These are phyloP conservation scores for Hymenotorrendiella dingleyae DNA, from an alignment of 2,329 filamentous ascomycete genomes.

Conservation along the genomic window DNA sequence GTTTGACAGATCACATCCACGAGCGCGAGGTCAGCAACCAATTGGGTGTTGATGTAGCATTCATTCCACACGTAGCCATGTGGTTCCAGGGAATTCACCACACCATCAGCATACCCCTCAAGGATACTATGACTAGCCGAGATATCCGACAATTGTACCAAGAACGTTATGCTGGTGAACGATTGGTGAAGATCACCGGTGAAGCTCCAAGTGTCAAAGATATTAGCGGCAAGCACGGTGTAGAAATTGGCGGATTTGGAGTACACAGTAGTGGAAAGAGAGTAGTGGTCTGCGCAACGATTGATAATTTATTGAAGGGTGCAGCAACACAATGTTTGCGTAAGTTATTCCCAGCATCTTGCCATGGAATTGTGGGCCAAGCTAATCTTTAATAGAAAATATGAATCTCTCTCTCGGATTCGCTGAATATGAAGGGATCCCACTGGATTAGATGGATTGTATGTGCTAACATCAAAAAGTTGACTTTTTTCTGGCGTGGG, in stretches of 20 bases:
- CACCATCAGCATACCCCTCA: constrained; percentile 84
- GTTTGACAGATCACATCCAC: constrained; percentile 88
- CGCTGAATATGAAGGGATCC: constrained; percentile 83
- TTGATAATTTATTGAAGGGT: constrained; percentile 91
- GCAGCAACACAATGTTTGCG: constrained; percentile 88
- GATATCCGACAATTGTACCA: constrained; percentile 94
- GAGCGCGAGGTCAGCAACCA: constrained; percentile 83
- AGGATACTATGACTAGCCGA: constrained; percentile 78
- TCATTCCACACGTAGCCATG: constrained; percentile 89
- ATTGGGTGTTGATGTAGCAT: constrained; percentile 68
- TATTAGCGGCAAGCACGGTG: constrained; percentile 78
- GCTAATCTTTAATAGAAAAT: constrained; percentile 55
- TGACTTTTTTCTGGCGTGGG: not conserved
- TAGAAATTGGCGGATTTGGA: constrained; percentile 94
- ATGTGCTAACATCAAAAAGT: not conserved
- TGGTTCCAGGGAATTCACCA: constrained; percentile 97
- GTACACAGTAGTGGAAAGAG: constrained; percentile 84
- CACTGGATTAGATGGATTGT: constrained; percentile 34
- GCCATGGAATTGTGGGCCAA: constrained; percentile 3
- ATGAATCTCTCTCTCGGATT: constrained; percentile 92
- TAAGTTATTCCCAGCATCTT: constrained; percentile 43
- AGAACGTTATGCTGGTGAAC: constrained; percentile 92
- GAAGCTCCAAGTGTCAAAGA: constrained; percentile 81
- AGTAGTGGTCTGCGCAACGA: constrained; percentile 89
- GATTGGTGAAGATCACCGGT: constrained; percentile 85